Conservation (phyloP, 148 eudicot genomes). For the Arbutus unedo region DNA sequence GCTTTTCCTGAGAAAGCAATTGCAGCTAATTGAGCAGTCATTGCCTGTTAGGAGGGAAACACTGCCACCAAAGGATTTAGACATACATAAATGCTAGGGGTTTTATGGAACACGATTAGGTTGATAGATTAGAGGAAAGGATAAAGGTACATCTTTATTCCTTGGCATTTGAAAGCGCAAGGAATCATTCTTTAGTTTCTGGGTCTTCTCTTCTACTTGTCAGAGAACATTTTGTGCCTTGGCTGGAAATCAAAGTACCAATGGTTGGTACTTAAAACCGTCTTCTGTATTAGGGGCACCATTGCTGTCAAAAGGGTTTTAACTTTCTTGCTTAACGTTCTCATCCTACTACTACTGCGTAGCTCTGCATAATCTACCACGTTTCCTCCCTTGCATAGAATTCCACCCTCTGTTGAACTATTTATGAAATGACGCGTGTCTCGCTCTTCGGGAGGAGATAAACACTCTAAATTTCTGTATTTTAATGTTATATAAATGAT, state of each 20-base stretch:
- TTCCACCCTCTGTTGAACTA: background rate
- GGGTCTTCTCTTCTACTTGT: background rate
- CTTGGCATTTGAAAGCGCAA: conserved; percentile 20
- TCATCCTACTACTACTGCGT: background rate
- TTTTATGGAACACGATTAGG: conserved; percentile 11
- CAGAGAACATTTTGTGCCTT: conserved; percentile 24
- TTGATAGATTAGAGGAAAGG: conserved; percentile 11
- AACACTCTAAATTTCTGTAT: background rate
- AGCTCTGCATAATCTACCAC: background rate
- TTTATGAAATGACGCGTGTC: background rate
- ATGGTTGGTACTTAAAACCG: background rate
- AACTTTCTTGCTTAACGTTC: background rate
- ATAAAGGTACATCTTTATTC: conserved; percentile 22
- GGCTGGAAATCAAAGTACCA: conserved; percentile 29
- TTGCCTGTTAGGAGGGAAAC: background rate
- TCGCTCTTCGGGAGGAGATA: background rate
- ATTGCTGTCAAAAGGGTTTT: background rate
- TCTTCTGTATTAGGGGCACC: background rate
- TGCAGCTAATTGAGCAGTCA: background rate
- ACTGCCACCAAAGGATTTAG: background rate
- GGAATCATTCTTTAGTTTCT: conserved; percentile 25
- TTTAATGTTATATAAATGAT: too few species aligned
- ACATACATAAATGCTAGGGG: background rate
- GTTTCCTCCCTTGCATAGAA: background rate
- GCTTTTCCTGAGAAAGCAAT: conserved; percentile 8